Percentiles rank a stretch among this genome's conserved stretches.
These are phyloP conservation scores for Lentinula raphanica DNA, from an alignment of 768 basidiomycete species.

Conservation along the genomic window DNA sequence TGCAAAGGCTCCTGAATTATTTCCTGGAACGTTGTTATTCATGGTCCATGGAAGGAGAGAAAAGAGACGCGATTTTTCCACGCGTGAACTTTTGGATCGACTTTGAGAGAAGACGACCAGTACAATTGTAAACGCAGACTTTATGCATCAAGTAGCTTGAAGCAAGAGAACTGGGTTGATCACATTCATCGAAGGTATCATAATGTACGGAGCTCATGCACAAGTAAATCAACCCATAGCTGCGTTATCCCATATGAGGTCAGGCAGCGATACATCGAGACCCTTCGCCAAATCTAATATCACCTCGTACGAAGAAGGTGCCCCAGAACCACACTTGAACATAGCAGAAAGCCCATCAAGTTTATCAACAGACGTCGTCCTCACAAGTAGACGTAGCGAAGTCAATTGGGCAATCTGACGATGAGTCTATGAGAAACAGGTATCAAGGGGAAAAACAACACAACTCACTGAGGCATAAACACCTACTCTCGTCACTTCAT, in stretches of 20 bases:
- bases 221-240: background rate
- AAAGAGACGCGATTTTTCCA: background rate
- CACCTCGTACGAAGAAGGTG: constrained; percentile 34
- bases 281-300: constrained; percentile 38
- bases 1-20: background rate
- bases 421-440: background rate
- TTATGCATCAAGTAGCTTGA: too few species aligned
- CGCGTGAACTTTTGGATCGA: too few species aligned
- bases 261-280: constrained; percentile 30
- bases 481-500: constrained; percentile 60
- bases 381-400: constrained; percentile 59
- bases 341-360: constrained; percentile 59
- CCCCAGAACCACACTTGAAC: constrained; percentile 57
- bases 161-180: too few species aligned
- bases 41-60: background rate
- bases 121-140: too few species aligned
- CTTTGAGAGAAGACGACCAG: too few species aligned
- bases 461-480: constrained; percentile 52
- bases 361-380: constrained; percentile 54
- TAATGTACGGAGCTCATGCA: too few species aligned
- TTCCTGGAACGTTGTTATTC: background rate
- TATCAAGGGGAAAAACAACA: background rate
- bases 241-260: constrained; percentile 27
- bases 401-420: constrained; percentile 63
- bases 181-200: background rate